Conservation (phyloP, 768 basidiomycete genomes). For the Cyathus striatus region DNA sequence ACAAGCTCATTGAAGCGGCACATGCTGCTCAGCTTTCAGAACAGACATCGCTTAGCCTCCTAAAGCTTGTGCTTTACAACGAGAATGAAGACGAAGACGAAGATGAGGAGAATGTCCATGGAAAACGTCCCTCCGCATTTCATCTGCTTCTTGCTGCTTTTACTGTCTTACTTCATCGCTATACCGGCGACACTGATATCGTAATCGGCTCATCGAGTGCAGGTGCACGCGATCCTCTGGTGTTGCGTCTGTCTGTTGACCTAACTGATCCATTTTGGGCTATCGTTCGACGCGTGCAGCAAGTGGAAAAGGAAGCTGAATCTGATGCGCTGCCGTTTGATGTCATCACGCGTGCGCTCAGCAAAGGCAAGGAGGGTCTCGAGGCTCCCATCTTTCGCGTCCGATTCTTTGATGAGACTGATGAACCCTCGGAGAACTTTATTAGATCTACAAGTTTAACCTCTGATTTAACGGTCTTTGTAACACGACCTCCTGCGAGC, state of each 20-base stretch:
- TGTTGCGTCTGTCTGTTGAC: slow-evolving; percentile 80
- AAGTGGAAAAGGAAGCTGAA: slow-evolving; percentile 79
- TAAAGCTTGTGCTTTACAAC: slow-evolving; percentile 75
- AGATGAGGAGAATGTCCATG: slow-evolving; percentile 30
- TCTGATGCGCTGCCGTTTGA: slow-evolving; percentile 81
- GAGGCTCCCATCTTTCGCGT: slow-evolving; percentile 83
- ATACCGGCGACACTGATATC: slow-evolving; percentile 93
- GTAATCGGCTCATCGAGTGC: slow-evolving; percentile 87
- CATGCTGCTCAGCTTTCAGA: slow-evolving; percentile 68
- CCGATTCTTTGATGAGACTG: slow-evolving; percentile 94
- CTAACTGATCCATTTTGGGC: slow-evolving; percentile 88
- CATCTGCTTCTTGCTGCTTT: slow-evolving; percentile 93
- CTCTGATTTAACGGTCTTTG: slow-evolving; percentile 90
- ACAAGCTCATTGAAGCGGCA: slow-evolving; percentile 81
- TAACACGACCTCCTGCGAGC: slow-evolving; percentile 66
- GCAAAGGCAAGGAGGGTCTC: slow-evolving; percentile 52
- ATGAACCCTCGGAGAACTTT: slow-evolving; percentile 66
- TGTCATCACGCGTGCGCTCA: slow-evolving; percentile 61
- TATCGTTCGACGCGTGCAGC: slow-evolving; percentile 80
- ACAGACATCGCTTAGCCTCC: slow-evolving; percentile 69
- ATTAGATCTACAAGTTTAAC: slow-evolving; percentile 77
- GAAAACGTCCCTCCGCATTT: slow-evolving; percentile 71
- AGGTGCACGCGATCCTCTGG: slow-evolving; percentile 67
- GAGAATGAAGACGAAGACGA: slow-evolving; percentile 52
- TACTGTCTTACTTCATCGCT: slow-evolving; percentile 84